Evolutionary conservation across 2,329 filamentous ascomycete genomes (phyloP), one percentile per base, ranked within the genome.

Genomic region (Ophiostoma angusticollis): DNA sequence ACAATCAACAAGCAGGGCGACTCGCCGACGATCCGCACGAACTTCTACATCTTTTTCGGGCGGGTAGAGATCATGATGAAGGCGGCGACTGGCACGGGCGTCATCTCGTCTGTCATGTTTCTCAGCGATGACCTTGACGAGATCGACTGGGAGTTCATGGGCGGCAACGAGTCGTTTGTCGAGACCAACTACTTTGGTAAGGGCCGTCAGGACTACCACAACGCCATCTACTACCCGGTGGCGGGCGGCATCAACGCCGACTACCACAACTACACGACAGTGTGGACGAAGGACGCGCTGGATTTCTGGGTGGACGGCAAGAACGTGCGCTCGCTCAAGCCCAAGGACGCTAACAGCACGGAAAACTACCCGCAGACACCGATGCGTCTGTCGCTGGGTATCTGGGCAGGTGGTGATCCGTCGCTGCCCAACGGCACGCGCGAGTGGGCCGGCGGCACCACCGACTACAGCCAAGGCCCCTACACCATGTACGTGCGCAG

Each of bases 21-120:
- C 51, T 81, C 84, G 0, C 83, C 85, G 1, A 93, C 84, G 1
- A 72, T 93, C 45, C 72, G 78, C 47, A 78, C 81, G 33, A 75
- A 77, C 50, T 89, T 86, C 57, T 91, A 85, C 63, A 81, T 93
- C 59, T 86, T 93, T 65, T 89, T 81, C 49, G 85, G 85, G 39
- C 74, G 78, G 44, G 77, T 84, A 40, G 84, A 91, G 58, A 70
- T 89, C 42, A 68, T 74, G 49, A 72, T 93, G 65, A 84, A 84
- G 62, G 81, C 82, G 4, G 78, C 86, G 1, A 62, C 66, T 1
- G 86, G 86, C 14, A 63, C 62, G 7, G 86, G 86, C 37, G 78
- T 94, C 46, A 74, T 94, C 50, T 85, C 78, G 52, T 77, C 82
- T 45, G 78, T 93, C 52, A 87, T 93, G 55, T 70, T 89, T 58